A percentile compares a stretch with the other conserved stretches of the same genome.
These are phyloP conservation scores for Trichophyton simii DNA, from an alignment of 2,329 filamentous ascomycete genomes.

Conservation along the genomic window DNA sequence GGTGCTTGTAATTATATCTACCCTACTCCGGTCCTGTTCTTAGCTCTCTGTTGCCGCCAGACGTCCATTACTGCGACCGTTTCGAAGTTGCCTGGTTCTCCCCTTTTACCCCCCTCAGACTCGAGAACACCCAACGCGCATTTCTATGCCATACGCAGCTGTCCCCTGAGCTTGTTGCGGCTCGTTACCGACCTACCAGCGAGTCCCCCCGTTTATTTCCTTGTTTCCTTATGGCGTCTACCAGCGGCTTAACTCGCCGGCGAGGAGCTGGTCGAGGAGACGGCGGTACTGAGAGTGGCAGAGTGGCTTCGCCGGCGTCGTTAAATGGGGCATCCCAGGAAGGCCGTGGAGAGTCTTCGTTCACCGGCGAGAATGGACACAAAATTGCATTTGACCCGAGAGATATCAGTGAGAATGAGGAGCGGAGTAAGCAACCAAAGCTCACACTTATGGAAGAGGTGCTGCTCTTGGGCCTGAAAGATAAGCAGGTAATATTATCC, in stretches of 20 bases:
- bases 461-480: constrained; percentile 85
- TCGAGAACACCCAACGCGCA: background rate
- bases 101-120: constrained; percentile 3
- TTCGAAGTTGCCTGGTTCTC: constrained; percentile 9
- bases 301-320: constrained; percentile 54
- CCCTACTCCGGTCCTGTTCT: background rate
- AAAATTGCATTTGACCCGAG: constrained; percentile 96
- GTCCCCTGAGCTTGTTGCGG: constrained; percentile 11
- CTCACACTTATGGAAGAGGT: constrained; percentile 98
- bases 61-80: constrained; percentile 17
- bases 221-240: constrained; percentile 44
- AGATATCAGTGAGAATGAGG: constrained; percentile 92
- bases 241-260: constrained; percentile 60
- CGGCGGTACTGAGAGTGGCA: constrained; percentile 46
- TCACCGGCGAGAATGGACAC: constrained; percentile 85
- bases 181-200: constrained; percentile 2
- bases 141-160: constrained; percentile 8
- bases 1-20: background rate
- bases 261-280: constrained; percentile 54
- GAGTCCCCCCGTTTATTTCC: constrained; percentile 11
- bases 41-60: background rate
- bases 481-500: constrained; percentile 68
- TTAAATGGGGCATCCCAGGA: constrained; percentile 45
- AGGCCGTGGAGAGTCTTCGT: constrained; percentile 61
- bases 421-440: constrained; percentile 95